These are phyloP conservation scores for Cercospora sp. DNA, from an alignment of 2,329 filamentous ascomycete genomes.

Conservation along the genomic window DNA sequence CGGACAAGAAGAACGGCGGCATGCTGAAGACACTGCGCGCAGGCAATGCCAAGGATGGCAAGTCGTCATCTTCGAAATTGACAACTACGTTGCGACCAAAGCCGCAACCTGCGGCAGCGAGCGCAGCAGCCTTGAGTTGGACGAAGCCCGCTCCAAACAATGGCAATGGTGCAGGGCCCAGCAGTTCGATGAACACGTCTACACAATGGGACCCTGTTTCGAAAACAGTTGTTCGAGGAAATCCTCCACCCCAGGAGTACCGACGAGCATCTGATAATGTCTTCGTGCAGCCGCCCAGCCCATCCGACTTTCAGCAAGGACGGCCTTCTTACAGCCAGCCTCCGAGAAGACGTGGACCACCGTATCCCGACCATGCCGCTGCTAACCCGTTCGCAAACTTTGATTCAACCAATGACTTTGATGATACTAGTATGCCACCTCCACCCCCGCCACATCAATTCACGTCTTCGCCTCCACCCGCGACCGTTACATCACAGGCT, in stretches of 20 bases:
- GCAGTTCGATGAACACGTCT: conserved; percentile 10
- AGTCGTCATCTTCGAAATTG: conserved; percentile 46
- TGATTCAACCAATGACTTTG: conserved; percentile 33
- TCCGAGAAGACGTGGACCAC: conserved; percentile 23
- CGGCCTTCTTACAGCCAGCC: conserved; percentile 20
- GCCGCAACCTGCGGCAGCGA: conserved; percentile 58
- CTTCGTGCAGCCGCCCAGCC: conserved; percentile 35
- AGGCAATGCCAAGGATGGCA: conserved; percentile 33
- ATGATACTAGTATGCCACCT: conserved; percentile 26
- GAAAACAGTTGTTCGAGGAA: conserved; percentile 31
- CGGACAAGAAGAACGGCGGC: conserved; percentile 57
- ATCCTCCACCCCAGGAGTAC: conserved; percentile 17
- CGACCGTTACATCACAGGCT: conserved; percentile 4
- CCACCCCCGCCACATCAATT: conserved; percentile 30
- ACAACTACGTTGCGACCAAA: conserved; percentile 46
- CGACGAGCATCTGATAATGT: conserved; percentile 30
- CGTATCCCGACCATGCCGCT: conserved; percentile 37
- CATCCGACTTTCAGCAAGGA: conserved; percentile 33
- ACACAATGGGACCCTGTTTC: conserved; percentile 40
- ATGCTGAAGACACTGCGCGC: conserved; percentile 49
- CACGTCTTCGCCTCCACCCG: conserved; percentile 17
- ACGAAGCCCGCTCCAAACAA: conserved; percentile 26
- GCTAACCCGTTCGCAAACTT: conserved; percentile 32
- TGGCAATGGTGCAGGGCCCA: conserved; percentile 5
- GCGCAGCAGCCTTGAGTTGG: conserved; percentile 66